These are phyloP conservation scores for Bruguiera gymnorhiza DNA, from an alignment of 345 rosid genomes.

Conservation along the genomic window DNA sequence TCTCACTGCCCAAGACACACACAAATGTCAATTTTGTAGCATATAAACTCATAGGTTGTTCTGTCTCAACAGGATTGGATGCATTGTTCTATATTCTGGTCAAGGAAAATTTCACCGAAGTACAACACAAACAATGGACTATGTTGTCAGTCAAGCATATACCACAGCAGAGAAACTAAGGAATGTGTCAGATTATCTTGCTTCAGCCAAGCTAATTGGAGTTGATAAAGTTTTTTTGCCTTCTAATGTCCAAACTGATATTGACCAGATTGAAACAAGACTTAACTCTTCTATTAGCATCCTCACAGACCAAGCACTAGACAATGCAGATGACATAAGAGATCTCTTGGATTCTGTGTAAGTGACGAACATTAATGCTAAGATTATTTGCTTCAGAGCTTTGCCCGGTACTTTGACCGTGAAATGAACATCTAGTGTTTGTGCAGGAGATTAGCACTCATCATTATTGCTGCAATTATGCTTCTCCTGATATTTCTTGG, in stretches of 20 bases:
- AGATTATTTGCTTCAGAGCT: background rate
- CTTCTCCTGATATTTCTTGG: slow-evolving; percentile 75
- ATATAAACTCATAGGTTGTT: slow-evolving; percentile 8
- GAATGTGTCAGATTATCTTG: slow-evolving; percentile 63
- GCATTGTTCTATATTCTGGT: slow-evolving; percentile 67
- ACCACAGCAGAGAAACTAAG: slow-evolving; percentile 50
- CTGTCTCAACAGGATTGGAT: slow-evolving; percentile 63
- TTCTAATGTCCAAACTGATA: slow-evolving; percentile 74
- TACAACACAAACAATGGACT: slow-evolving; percentile 62
- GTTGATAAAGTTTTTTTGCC: slow-evolving; percentile 76
- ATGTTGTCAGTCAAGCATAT: slow-evolving; percentile 74
- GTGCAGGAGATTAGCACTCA: slow-evolving; percentile 70
- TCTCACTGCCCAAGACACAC: background rate
- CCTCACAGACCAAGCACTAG: slow-evolving; percentile 49
- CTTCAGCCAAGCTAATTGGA: slow-evolving; percentile 60
- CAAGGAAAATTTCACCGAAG: slow-evolving; percentile 67
- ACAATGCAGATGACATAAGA: slow-evolving; percentile 52
- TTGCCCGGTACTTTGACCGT: background rate
- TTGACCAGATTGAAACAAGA: slow-evolving; percentile 66
- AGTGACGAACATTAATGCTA: slow-evolving; percentile 12
- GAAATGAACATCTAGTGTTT: slow-evolving; percentile 7
- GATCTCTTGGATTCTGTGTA: slow-evolving; percentile 77
- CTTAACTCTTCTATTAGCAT: slow-evolving; percentile 52
- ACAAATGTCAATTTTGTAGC: background rate
- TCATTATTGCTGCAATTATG: slow-evolving; percentile 66